phyloP scores from a whole-genome alignment of 345 rosid genomes.

The Eutrema japonicum region DNA sequence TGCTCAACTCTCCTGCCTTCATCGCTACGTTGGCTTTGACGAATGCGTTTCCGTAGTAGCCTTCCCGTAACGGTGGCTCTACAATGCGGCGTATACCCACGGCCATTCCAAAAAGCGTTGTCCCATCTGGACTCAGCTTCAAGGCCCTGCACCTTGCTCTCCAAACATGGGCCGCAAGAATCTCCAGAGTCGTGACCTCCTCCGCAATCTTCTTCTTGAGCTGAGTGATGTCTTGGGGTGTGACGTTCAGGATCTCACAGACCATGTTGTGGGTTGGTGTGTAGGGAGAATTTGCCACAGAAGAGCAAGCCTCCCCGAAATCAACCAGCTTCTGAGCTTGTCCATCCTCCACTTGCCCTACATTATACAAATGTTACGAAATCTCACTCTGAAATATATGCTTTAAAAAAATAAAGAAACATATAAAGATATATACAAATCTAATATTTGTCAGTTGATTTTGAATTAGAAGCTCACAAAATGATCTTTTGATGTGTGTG shows the following conservation, averaged over 20 bases:
- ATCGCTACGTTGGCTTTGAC: constrained; percentile 44
- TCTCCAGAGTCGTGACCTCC: constrained; percentile 56
- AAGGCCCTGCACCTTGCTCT: constrained; percentile 55
- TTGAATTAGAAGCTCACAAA: background rate
- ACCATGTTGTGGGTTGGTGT: constrained; percentile 47
- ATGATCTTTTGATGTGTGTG: background rate
- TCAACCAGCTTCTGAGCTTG: constrained; percentile 32
- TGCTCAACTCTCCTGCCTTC: constrained; percentile 46
- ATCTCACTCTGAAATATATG: too few species aligned
- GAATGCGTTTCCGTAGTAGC: constrained; percentile 66
- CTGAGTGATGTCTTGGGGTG: constrained; percentile 40
- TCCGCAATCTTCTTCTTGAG: constrained; percentile 44
- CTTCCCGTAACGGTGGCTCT: constrained; percentile 51
- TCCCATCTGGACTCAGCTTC: constrained; percentile 49
- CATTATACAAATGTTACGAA: background rate
- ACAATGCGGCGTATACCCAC: constrained; percentile 50
- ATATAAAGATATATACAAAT: too few species aligned
- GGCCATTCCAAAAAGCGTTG: constrained; percentile 43
- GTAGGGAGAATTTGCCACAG: constrained; percentile 50
- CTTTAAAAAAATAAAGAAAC: too few species aligned
- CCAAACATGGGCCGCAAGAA: constrained; percentile 59
- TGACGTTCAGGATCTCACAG: constrained; percentile 47
- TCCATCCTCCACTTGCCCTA: constrained; percentile 30
- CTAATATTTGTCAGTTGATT: too few species aligned
- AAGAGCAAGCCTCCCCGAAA: constrained; percentile 34